A percentile compares a stretch with the other conserved stretches of the same genome.
Conservation (phyloP, 805 yeast genomes). For the Blastobotrys mokoenaii region DNA sequence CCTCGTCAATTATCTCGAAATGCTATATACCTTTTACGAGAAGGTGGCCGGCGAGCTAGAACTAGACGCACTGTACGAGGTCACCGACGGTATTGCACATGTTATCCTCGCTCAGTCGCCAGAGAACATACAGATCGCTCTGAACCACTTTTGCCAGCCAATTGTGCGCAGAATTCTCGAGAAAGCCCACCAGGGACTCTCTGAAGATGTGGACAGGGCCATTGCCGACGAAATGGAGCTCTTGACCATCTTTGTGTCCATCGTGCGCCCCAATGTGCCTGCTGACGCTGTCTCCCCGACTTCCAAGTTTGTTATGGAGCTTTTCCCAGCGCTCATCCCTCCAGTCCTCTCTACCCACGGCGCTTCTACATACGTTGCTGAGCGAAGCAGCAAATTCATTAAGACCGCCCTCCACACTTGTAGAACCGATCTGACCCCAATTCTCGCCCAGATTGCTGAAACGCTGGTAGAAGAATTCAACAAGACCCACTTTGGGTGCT, state of each 20-base stretch:
- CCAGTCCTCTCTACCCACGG: constrained; percentile 48
- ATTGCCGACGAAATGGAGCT: constrained; percentile 73
- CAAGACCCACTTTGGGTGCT: constrained; percentile 66
- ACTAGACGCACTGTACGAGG: constrained; percentile 60
- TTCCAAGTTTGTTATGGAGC: constrained; percentile 43
- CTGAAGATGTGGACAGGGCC: constrained; percentile 33
- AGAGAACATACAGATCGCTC: constrained; percentile 43
- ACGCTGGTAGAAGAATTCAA: constrained; percentile 64
- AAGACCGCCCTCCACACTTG: constrained; percentile 58
- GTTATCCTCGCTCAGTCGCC: constrained; percentile 53
- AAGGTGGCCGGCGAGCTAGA: constrained; percentile 49
- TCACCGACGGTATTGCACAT: constrained; percentile 85
- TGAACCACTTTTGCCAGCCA: constrained; percentile 60
- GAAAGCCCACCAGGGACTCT: constrained; percentile 22
- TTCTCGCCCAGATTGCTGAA: constrained; percentile 57
- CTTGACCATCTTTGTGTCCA: constrained; percentile 49
- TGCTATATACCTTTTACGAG: constrained; percentile 65
- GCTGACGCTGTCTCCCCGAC: constrained; percentile 29
- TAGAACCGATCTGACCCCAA: constrained; percentile 45
- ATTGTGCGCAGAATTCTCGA: constrained; percentile 35
- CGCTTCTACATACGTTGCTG: constrained; percentile 55
- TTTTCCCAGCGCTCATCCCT: constrained; percentile 49
- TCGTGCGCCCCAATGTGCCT: constrained; percentile 32
- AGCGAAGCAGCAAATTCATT: constrained; percentile 61
- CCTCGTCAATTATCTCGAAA: constrained; percentile 60